phyloP scores from a whole-genome alignment of 495 filamentous ascomycete species.

The Mytilinidion resinicola region DNA sequence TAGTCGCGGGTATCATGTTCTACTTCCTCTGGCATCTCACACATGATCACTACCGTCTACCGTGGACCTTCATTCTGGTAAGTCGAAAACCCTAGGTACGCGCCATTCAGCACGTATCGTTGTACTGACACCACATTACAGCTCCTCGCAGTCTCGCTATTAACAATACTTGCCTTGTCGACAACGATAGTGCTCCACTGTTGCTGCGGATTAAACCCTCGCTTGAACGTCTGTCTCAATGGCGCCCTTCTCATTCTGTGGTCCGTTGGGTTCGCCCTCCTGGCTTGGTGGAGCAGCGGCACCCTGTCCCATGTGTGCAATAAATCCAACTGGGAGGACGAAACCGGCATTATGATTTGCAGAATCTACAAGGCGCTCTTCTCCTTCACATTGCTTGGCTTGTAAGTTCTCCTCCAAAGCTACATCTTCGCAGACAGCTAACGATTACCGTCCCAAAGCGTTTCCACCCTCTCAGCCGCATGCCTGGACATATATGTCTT shows the following conservation, averaged over 20 bases:
- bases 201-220: constrained; percentile 50
- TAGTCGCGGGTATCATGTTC: constrained; percentile 53
- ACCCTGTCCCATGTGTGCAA: constrained; percentile 55
- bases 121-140: constrained; percentile 24
- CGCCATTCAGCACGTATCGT: neutral
- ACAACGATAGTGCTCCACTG: constrained; percentile 52
- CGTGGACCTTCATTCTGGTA: constrained; percentile 62
- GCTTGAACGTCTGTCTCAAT: constrained; percentile 50
- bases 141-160: constrained; percentile 51
- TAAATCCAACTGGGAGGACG: constrained; percentile 48
- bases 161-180: constrained; percentile 49
- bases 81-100: constrained; percentile 22
- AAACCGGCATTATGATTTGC: constrained; percentile 55
- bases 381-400: constrained; percentile 51
- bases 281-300: constrained; percentile 51
- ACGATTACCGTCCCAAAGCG: constrained; percentile 6
- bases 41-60: constrained; percentile 47
- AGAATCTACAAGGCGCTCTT: constrained; percentile 61
- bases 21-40: constrained; percentile 59
- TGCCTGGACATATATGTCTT: constrained; percentile 47
- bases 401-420: constrained; percentile 22
- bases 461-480: constrained; percentile 44
- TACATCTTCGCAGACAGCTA: neutral
- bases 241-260: constrained; percentile 49
- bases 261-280: constrained; percentile 50